Base-by-base conservation (phyloP, 768 basidiomycete genomes). In the Suillus lakei region DNA sequence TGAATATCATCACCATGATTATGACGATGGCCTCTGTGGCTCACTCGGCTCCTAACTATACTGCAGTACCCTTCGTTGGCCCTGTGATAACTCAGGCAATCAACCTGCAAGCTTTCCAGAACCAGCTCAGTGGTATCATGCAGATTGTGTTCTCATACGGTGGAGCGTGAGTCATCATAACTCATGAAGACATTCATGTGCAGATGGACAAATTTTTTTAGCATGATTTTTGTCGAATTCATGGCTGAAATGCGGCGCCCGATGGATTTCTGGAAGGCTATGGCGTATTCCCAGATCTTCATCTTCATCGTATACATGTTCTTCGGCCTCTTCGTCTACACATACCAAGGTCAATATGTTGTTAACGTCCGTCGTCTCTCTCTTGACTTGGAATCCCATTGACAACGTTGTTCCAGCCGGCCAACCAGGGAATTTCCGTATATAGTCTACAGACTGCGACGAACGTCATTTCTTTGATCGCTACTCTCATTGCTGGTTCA, bases 231-330 rank as follows among this genome's bases (percentile, higher is more conserved):
- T 36, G 21, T 68, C 21, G 72, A 74, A 51, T 74, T 88, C 75
- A 82, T 89, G 82, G 84, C 86, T 2, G 88, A 90, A 73, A 89
- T 90, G 88, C 80, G 83, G 28, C 81, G 88, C 6, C 88, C 88
- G 2, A 85, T 85, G 83, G 88, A 89, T 69, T 90, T 90, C 71
- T 88, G 86, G 85, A 88, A 88, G 69, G 87, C 84, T 46, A 88
- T 88, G 86, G 85, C 85, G 6, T 71, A 76, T 44, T 82, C 86
- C 0, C 86, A 89, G 66, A 38, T 78, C 3, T 73, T 89, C 39
- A 88, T 89, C 66, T 80, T 82, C 68, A 39, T 73, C n/a, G 85
- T 82, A 0, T 89, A 89, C 71, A 75, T 89, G 62, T 73, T 89
- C 41, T 89, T 84, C 67, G 87, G 87, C n/a, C 72, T 79, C 41